Evolutionary conservation across 495 filamentous ascomycete genomes (phyloP), one percentile per base, ranked within the genome.

Genomic region (Emericellopsis terricola): DNA sequence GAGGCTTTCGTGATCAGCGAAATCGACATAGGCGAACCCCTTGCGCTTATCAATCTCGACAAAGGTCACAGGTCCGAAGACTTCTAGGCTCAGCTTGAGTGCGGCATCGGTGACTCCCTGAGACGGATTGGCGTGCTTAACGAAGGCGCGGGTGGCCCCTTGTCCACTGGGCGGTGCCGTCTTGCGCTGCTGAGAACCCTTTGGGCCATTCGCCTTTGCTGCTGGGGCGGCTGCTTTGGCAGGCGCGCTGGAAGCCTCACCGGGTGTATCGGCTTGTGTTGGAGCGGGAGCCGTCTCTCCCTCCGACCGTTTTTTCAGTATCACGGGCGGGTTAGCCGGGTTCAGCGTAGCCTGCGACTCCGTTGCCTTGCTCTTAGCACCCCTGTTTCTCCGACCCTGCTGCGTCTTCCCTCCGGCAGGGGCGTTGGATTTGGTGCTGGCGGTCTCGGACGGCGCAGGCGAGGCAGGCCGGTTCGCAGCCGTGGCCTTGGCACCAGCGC

Each of bases 11-110:
- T 73, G 64, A 16, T 78, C 70, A 3, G 64, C 69, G 51, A 94
- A 94, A 37, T 89, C 81, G 23, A 86, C 74, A 41, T 92, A 92
- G 8, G 82, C 85, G 44, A 91, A 91, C 2, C 84, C 85, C 52
- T 94, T 94, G 47, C 83, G 76, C 53, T 80, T 80, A 45, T 94
- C 84, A 29, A 94, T 87, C 44, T 92, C 85, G 2, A 89, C 80
- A 40, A 70, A 76, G 2, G 66, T 64, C 20, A 92, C 67, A 5
- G 68, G 42, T 13, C 85, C 85, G 39, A 78, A 87, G 1, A 53
- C 48, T 23, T 69, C 54, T 47, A 94, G 72, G 6, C 81, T 73
- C 40, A 73, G 64, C 39, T 76, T 69, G 3, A 94, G 66, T 0
- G 81, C 51, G 0, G 72, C 56, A 42, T 92, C 85, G 0, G 82